Evolutionary conservation across 148 eudicot species (phyloP).

Genomic region (Chenopodium berlandieri): DNA sequence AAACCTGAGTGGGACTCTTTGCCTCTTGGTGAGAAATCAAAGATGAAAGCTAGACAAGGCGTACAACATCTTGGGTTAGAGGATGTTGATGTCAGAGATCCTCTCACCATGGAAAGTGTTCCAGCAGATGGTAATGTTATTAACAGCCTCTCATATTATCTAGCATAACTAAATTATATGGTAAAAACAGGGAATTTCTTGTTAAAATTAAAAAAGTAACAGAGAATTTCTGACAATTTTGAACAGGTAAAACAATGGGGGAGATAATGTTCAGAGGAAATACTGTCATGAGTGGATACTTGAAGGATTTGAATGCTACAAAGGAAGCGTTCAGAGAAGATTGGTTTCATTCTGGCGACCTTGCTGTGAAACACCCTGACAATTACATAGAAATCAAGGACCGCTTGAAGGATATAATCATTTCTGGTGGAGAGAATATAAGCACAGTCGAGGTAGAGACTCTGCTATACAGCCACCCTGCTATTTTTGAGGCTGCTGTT

Average conservation of each 20-base stretch:
- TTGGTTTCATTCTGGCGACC: slow-evolving; percentile 63
- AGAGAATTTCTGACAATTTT: not conserved
- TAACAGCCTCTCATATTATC: not conserved
- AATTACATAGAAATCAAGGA: slow-evolving; percentile 59
- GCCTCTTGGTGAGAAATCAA: slow-evolving; percentile 40
- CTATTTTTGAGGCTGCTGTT: slow-evolving; percentile 58
- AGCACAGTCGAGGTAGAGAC: slow-evolving; percentile 65
- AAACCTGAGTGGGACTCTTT: slow-evolving; percentile 68
- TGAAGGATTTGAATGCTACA: slow-evolving; percentile 48
- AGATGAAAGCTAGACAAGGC: slow-evolving; percentile 53
- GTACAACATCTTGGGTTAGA: slow-evolving; percentile 56
- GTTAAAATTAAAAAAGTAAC: not conserved
- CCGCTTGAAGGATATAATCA: slow-evolving; percentile 55
- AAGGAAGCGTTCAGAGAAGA: slow-evolving; percentile 52
- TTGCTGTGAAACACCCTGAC: slow-evolving; percentile 55
- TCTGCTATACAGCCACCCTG: slow-evolving; percentile 55
- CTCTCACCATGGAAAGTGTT: slow-evolving; percentile 51
- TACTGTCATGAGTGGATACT: slow-evolving; percentile 69
- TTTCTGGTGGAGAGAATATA: slow-evolving; percentile 72
- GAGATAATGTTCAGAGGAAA: slow-evolving; percentile 74
- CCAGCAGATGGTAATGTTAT: slow-evolving; percentile 34
- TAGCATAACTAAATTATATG: not conserved
- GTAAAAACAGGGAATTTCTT: not conserved
- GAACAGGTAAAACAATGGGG: slow-evolving; percentile 44
- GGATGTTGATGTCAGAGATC: slow-evolving; percentile 49